phyloP scores from a whole-genome alignment of 768 basidiomycete species.

The Lentinula aciculospora region DNA sequence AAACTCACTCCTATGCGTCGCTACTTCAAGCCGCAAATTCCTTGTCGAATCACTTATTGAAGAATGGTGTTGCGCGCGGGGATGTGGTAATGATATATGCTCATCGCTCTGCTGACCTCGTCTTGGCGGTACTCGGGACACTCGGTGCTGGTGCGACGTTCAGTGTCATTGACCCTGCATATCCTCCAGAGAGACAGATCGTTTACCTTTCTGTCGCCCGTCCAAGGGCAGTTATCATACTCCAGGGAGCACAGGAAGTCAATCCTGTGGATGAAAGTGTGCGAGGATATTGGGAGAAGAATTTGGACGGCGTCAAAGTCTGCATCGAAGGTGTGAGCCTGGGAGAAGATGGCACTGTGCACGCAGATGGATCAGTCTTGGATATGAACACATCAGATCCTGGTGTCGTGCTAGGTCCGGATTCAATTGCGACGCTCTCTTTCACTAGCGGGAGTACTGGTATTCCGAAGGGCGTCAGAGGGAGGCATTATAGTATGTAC shows the following conservation, averaged over 20 bases:
- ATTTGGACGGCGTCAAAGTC: conserved; percentile 54
- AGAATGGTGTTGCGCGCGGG: conserved; percentile 81
- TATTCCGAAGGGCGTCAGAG: conserved; percentile 96
- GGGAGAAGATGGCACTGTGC: conserved; percentile 65
- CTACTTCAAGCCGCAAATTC: conserved; percentile 86
- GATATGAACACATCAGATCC: conserved; percentile 78
- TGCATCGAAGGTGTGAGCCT: conserved; percentile 90
- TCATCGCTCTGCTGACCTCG: conserved; percentile 91
- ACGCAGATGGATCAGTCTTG: conserved; percentile 21
- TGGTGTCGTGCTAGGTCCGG: conserved; percentile 84
- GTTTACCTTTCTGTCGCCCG: conserved; percentile 91
- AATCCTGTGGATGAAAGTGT: conserved; percentile 54
- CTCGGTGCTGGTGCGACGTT: conserved; percentile 96
- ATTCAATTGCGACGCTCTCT: conserved; percentile 88
- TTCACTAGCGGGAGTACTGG: conserved; percentile 98
- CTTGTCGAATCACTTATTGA: conserved; percentile 84
- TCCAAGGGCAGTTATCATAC: conserved; percentile 85
- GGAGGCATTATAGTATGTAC: conserved; percentile 77
- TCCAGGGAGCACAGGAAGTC: conserved; percentile 85
- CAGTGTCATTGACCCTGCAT: conserved; percentile 97
- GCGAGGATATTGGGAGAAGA: conserved; percentile 71
- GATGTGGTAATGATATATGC: conserved; percentile 99
- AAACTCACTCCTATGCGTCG: conserved; percentile 69
- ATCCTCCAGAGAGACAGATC: conserved; percentile 88
- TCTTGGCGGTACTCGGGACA: conserved; percentile 95